These are phyloP conservation scores for Phaeosphaeriaceae sp. DNA, from an alignment of 2,329 filamentous ascomycete genomes.

Conservation along the genomic window DNA sequence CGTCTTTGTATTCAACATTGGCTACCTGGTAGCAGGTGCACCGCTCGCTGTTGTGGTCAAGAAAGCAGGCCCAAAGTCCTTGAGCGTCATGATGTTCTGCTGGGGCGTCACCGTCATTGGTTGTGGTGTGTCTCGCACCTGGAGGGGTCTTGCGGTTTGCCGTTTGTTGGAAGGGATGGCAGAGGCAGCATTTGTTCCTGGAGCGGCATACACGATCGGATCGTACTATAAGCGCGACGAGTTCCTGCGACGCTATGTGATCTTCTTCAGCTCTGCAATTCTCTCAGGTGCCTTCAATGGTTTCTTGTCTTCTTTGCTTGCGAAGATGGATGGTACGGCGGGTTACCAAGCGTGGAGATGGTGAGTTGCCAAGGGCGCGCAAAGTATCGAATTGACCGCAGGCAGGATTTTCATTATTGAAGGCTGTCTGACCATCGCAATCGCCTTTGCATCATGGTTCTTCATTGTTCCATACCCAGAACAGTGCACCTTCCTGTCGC, in stretches of 20 bases:
- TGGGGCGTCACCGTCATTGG: conserved; percentile 45
- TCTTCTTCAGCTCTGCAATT: conserved; percentile 61
- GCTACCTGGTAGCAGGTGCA: conserved; percentile 45
- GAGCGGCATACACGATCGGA: conserved; percentile 38
- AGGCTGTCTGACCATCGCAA: conserved; percentile 59
- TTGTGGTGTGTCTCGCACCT: conserved; percentile 35
- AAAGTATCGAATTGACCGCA: background rate
- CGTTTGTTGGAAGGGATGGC: conserved; percentile 39
- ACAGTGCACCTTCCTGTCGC: conserved; percentile 57
- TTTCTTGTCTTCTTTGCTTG: conserved; percentile 56
- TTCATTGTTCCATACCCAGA: conserved; percentile 60
- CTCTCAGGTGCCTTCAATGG: conserved; percentile 65
- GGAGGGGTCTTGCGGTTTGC: conserved; percentile 33
- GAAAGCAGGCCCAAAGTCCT: conserved; percentile 38
- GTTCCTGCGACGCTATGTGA: conserved; percentile 59
- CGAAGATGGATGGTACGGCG: conserved; percentile 34
- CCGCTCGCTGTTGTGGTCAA: conserved; percentile 44
- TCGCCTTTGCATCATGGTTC: conserved; percentile 56
- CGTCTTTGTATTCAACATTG: conserved; percentile 47
- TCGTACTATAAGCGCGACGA: conserved; percentile 60
- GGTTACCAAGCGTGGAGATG: conserved; percentile 37
- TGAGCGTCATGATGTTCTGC: conserved; percentile 44
- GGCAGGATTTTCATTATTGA: conserved; percentile 67
- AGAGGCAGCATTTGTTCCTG: conserved; percentile 39
- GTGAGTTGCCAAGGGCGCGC: conserved; percentile 16